Base-by-base conservation (phyloP, 371 early-diverging fungal genomes). In the Spraguea lophii region DNA sequence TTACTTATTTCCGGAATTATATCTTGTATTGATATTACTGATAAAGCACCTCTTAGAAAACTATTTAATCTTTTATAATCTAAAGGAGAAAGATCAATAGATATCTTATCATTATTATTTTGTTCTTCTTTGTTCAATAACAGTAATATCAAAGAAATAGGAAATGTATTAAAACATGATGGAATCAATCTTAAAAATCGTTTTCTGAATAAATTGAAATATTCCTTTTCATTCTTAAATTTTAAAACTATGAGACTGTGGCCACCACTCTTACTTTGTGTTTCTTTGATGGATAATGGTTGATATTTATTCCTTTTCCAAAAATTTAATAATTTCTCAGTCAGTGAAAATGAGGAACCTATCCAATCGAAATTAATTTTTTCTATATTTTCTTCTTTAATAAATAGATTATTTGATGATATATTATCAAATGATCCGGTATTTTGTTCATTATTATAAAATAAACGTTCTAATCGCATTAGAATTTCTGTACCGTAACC, bases 211-310 rank as follows among this genome's bases (percentile, higher is more conserved):
- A n/a, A n/a, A n/a, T n/a, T n/a, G n/a, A n/a, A n/a, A n/a, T n/a
- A n/a, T n/a, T n/a, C n/a, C n/a, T n/a, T n/a, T n/a, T n/a, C 9
- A 46, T 13, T 41, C 52, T n/a, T n/a, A n/a, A n/a, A n/a, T n/a
- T n/a, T 82, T 46, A 91, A 74, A 85, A 95, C 85, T 19, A 92
- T 85, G 56, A 84, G 82, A 0, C 92, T 82, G 64, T 90, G 84
- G 62, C 92, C 93, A 45, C 98, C 98, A 0, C 95, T 97, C 16
- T 88, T 89, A 60, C 88, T 93, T 43, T 81, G 66, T 4, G 89
- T 89, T 63, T 93, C 92, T 46, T 93, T 84, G 52, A 94, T 66
- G 62, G 93, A 93, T 22, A 94, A 79, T 2, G 93, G 92, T 7
- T 75, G 73, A 68, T 82, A 92, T 0, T 82, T 83, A 15, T 77